Percentiles rank a stretch among this genome's conserved stretches.
Conservation (phyloP, 129 eudicot genomes). For the Arctium minus region DNA sequence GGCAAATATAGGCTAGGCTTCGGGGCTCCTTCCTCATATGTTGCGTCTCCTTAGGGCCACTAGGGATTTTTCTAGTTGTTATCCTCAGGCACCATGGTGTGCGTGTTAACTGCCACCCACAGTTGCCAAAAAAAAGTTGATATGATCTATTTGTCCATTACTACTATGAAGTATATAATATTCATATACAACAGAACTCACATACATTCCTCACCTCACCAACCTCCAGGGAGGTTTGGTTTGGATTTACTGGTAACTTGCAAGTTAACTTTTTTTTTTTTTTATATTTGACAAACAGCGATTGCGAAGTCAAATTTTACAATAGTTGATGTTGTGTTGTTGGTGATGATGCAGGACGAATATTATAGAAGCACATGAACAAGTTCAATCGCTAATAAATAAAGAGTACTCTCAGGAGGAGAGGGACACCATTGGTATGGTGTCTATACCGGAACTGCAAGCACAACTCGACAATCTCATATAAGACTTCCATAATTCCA, state of each 20-base stretch:
- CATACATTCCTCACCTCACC: no score
- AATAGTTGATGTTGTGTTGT: neutral
- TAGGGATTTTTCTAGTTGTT: neutral
- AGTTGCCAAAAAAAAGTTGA: no score
- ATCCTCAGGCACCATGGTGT: no score
- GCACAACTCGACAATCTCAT: slow-evolving; percentile 70
- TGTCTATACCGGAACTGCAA: slow-evolving; percentile 64
- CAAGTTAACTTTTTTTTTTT: neutral
- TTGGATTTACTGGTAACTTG: no score
- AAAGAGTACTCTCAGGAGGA: slow-evolving; percentile 76
- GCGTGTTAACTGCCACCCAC: no score
- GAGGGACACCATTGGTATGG: slow-evolving; percentile 54
- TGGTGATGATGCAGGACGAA: slow-evolving; percentile 61
- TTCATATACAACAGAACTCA: neutral
- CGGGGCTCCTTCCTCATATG: neutral
- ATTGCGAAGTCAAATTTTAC: neutral
- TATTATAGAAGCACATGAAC: slow-evolving; percentile 87
- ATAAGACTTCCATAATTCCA: slow-evolving; percentile 12
- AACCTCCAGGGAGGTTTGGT: no score
- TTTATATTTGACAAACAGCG: neutral
- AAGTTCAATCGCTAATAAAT: slow-evolving; percentile 57
- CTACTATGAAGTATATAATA: neutral
- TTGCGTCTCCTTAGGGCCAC: no score
- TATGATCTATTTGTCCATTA: no score
- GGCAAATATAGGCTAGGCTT: neutral